These are phyloP conservation scores for bread wheat (Triticum aestivum) DNA, from an alignment of 176 grass and related monocot genomes.

Conservation along the genomic window IWGSC_CS_RefSeq_v2.1 NC_057808.1:354402821-354403320, in stretches of 20 bases:
- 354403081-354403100: slow-evolving; percentile 37
- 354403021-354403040: slow-evolving; percentile 37
- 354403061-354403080: slow-evolving; percentile 31
- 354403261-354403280: slow-evolving; percentile 11
- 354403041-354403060: slow-evolving; percentile 21
- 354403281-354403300: slow-evolving; percentile 8
- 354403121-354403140: slow-evolving; percentile 59
- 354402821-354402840: slow-evolving; percentile 19
- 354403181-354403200: slow-evolving; percentile 85
- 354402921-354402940: slow-evolving; percentile 35
- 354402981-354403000: slow-evolving; percentile 44
- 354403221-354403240: background rate
- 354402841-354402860: slow-evolving; percentile 69
- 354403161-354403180: slow-evolving; percentile 67
- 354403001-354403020: slow-evolving; percentile 45
- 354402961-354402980: slow-evolving; percentile 43
- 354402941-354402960: slow-evolving; percentile 37
- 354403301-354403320: slow-evolving; percentile 26
- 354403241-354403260: slow-evolving; percentile 38
- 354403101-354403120: slow-evolving; percentile 42
- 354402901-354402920: slow-evolving; percentile 39
- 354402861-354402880: slow-evolving; percentile 46
- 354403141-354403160: slow-evolving; percentile 50
- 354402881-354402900: slow-evolving; percentile 33
- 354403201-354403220: slow-evolving; percentile 65